Conservation (phyloP, 768 basidiomycete species). For the Saitozyma podzolica region DNA sequence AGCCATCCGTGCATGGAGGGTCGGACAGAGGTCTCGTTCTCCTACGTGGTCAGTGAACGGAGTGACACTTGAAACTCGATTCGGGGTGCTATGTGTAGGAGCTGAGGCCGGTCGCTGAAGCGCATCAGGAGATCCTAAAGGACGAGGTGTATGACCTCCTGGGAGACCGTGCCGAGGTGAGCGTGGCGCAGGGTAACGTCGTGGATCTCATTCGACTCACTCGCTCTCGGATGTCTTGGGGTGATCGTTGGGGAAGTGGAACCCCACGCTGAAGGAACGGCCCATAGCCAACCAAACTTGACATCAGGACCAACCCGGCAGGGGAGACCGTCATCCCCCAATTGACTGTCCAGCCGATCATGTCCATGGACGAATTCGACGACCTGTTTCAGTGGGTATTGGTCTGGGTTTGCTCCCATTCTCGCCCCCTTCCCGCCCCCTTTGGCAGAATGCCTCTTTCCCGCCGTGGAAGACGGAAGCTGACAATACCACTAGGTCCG, state of each 20-base stretch:
- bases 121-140: slow-evolving; percentile 70
- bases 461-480: too few species aligned
- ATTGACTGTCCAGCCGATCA: slow-evolving; percentile 53
- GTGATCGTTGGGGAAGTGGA: too few species aligned
- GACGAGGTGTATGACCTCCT: slow-evolving; percentile 88
- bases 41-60: slow-evolving; percentile 53
- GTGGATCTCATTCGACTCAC: too few species aligned
- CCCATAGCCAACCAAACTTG: slow-evolving; percentile 55
- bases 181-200: background rate
- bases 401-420: background rate
- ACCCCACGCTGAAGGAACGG: too few species aligned
- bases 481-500: background rate
- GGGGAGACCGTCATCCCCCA: slow-evolving; percentile 64
- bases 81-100: background rate
- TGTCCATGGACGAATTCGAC: slow-evolving; percentile 59
- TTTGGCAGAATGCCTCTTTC: too few species aligned
- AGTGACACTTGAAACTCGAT: background rate
- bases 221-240: too few species aligned
- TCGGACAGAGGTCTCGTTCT: slow-evolving; percentile 56
- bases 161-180: slow-evolving; percentile 43
- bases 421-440: too few species aligned
- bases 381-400: slow-evolving; percentile 51
- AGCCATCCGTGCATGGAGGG: slow-evolving; percentile 49
- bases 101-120: background rate
- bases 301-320: slow-evolving; percentile 60